Percentiles rank a stretch among this genome's conserved stretches.
phyloP scores from a whole-genome alignment of 148 eudicot species.

The Simmondsia chinensis region DNA sequence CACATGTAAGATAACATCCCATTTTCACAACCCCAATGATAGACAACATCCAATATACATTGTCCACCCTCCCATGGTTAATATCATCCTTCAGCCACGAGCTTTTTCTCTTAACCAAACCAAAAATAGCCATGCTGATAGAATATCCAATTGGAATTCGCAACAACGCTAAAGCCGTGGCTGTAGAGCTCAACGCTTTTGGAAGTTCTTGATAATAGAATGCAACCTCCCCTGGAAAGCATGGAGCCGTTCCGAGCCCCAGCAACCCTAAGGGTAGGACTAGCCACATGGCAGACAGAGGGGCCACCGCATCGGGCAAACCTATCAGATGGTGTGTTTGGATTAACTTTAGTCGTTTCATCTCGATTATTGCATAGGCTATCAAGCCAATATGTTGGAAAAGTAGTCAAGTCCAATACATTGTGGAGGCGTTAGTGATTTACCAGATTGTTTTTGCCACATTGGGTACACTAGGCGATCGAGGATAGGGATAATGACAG shows the following conservation, averaged over 20 bases:
- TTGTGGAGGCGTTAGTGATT: constrained; percentile 15
- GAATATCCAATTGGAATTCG: constrained; percentile 24
- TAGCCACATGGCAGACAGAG: constrained; percentile 13
- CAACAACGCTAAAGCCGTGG: constrained; percentile 11
- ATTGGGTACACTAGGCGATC: constrained; percentile 22
- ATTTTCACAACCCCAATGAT: constrained; percentile 10
- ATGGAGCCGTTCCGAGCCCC: constrained; percentile 14
- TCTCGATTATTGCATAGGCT: constrained; percentile 25
- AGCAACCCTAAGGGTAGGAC: constrained; percentile 11
- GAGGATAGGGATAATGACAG: constrained; percentile 18
- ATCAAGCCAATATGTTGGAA: constrained; percentile 17
- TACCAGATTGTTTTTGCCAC: constrained; percentile 16
- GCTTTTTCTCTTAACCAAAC: constrained; percentile 8
- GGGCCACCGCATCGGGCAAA: neutral
- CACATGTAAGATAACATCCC: constrained; percentile 12
- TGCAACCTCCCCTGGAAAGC: constrained; percentile 20
- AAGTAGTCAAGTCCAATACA: constrained; percentile 29
- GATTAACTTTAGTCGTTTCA: constrained; percentile 15
- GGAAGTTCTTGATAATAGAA: constrained; percentile 25
- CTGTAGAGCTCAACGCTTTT: constrained; percentile 12
- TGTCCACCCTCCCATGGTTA: constrained; percentile 20
- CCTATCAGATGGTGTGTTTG: neutral
- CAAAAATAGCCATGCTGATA: constrained; percentile 14
- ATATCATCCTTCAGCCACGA: constrained; percentile 21
- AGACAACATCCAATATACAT: constrained; percentile 16